Evolutionary conservation across 257 asterid species (phyloP).

Genomic region (Lycium barbarum): DNA sequence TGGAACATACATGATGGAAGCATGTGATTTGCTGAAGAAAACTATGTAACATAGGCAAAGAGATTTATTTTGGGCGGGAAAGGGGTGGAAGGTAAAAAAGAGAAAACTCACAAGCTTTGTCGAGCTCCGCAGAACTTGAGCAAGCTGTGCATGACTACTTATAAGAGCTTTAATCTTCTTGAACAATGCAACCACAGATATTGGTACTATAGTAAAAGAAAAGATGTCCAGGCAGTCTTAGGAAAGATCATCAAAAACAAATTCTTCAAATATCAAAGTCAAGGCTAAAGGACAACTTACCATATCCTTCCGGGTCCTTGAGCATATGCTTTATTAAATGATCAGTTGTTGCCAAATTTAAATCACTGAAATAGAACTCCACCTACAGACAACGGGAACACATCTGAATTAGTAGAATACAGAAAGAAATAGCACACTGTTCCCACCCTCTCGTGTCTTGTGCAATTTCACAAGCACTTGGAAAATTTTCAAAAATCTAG

Average conservation of each 20-base stretch:
- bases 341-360: constrained; percentile 90
- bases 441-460: neutral
- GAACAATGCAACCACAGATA: constrained; percentile 80
- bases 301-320: constrained; percentile 87
- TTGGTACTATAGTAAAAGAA: constrained; percentile 58
- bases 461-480: neutral
- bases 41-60: neutral
- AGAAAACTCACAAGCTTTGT: constrained; percentile 64
- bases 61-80: neutral
- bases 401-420: neutral
- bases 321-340: constrained; percentile 70
- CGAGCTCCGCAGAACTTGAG: constrained; percentile 65
- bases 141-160: constrained; percentile 64
- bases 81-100: neutral
- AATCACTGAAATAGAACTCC: constrained; percentile 90
- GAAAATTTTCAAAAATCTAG: neutral
- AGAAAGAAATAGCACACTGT: neutral
- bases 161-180: constrained; percentile 76
- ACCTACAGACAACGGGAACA: constrained; percentile 53
- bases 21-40: neutral
- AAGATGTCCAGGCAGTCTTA: constrained; percentile 18
- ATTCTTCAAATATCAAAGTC: constrained; percentile 13
- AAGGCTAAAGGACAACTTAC: constrained; percentile 47
- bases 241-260: constrained; percentile 7
- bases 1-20: constrained; percentile 15